These are phyloP conservation scores for Aspergillus asperescens DNA, from an alignment of 495 filamentous ascomycete species.

Conservation along the genomic window DNA sequence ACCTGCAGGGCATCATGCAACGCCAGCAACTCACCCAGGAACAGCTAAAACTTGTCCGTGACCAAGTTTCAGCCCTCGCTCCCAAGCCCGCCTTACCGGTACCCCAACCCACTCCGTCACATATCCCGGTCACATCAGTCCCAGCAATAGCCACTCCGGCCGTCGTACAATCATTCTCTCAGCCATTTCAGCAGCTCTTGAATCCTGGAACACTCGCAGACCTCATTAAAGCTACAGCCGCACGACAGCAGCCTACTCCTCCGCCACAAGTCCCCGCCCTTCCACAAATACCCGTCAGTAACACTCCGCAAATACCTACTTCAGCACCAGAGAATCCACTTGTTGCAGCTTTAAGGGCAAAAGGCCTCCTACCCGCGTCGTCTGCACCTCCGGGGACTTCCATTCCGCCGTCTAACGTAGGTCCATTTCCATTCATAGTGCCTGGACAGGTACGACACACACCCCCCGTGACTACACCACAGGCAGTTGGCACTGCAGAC, in stretches of 20 bases:
- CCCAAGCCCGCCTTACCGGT: conserved; percentile 24
- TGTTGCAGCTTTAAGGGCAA: conserved; percentile 41
- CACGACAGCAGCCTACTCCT: conserved; percentile 39
- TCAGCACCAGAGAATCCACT: conserved; percentile 37
- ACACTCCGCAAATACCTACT: conserved; percentile 28
- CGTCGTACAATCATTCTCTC: conserved; percentile 29
- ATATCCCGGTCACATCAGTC: conserved; percentile 22
- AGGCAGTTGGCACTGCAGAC: conserved; percentile 21
- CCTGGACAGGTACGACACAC: conserved; percentile 38
- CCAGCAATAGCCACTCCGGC: conserved; percentile 31
- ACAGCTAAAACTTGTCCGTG: conserved; percentile 71
- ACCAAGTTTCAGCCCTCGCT: conserved; percentile 69
- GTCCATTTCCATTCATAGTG: conserved; percentile 37
- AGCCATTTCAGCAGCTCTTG: conserved; percentile 39
- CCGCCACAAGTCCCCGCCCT: conserved; percentile 28
- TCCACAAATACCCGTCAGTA: conserved; percentile 22
- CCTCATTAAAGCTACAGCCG: conserved; percentile 46
- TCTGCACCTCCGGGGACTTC: conserved; percentile 29
- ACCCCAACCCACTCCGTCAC: conserved; percentile 20
- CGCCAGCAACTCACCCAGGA: conserved; percentile 72
- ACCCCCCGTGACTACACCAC: conserved; percentile 30
- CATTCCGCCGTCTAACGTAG: conserved; percentile 18
- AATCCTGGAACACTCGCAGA: conserved; percentile 46
- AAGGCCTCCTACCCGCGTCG: conserved; percentile 43
- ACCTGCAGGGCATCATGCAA: conserved; percentile 75